phyloP scores from a whole-genome alignment of 2,329 filamentous ascomycete species.

The Phymatotrichopsis omnivora region DNA sequence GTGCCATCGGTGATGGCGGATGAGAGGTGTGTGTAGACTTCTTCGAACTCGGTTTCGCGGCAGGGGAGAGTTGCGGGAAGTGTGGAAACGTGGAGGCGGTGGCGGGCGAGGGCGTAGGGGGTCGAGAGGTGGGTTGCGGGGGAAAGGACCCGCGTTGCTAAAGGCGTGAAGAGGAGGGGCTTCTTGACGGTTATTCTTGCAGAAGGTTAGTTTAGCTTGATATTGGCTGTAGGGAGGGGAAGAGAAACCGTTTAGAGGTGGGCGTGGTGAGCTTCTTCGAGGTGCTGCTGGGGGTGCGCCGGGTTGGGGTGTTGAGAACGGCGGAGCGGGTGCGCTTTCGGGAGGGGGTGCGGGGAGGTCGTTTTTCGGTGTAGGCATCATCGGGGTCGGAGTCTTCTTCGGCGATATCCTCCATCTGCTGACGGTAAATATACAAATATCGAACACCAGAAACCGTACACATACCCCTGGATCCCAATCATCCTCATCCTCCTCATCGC shows the following conservation, averaged over 20 bases:
- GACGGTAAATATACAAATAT: too few relatives aligned
- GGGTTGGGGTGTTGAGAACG: slow-evolving; percentile 26
- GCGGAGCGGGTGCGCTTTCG: slow-evolving; percentile 31
- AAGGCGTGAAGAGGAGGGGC: slow-evolving; percentile 83
- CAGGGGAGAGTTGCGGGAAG: slow-evolving; percentile 84
- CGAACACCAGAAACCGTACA: too few relatives aligned
- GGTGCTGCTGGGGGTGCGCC: slow-evolving; percentile 33
- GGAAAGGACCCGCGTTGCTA: slow-evolving; percentile 78
- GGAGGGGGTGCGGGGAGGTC: slow-evolving; percentile 37
- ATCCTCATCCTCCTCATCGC: slow-evolving; percentile 28
- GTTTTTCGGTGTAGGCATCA: slow-evolving; percentile 16
- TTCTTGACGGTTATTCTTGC: slow-evolving; percentile 54
- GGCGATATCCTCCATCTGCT: slow-evolving; percentile 44
- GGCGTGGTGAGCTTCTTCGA: slow-evolving; percentile 51
- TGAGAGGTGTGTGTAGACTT: slow-evolving; percentile 88
- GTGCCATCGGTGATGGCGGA: slow-evolving; percentile 87
- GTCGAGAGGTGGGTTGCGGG: slow-evolving; percentile 65
- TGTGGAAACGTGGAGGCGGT: slow-evolving; percentile 82
- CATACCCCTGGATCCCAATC: slow-evolving; percentile 38
- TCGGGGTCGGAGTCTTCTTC: slow-evolving; percentile 37
- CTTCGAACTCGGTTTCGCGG: slow-evolving; percentile 79
- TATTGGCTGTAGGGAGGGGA: not conserved
- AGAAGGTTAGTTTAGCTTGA: slow-evolving; percentile 28
- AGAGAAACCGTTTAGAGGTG: slow-evolving; percentile 48
- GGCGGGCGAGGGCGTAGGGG: slow-evolving; percentile 83